Percentiles rank a stretch among this genome's conserved stretches.
Evolutionary conservation across 2,329 filamentous ascomycete genomes (phyloP).

Genomic region (Coniochaeta sp.): DNA sequence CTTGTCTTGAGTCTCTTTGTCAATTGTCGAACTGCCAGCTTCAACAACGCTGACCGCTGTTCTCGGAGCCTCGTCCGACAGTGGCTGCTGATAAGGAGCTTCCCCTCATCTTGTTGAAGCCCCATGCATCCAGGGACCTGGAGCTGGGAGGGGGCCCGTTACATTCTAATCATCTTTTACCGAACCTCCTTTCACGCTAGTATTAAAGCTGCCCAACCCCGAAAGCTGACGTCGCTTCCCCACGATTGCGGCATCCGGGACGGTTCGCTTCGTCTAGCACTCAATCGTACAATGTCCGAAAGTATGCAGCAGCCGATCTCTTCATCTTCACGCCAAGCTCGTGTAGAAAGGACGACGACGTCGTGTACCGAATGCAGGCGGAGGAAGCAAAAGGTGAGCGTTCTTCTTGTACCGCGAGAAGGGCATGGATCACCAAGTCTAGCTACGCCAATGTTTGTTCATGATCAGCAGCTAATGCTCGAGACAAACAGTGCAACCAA

Average conservation of each 20-base stretch:
- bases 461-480: background rate
- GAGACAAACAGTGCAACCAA: constrained; percentile 39
- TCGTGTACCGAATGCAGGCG: constrained; percentile 45
- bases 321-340: constrained; percentile 14
- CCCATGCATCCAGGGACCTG: no score
- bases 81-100: background rate
- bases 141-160: no score
- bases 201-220: constrained; percentile 3
- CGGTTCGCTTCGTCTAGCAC: constrained; percentile 2
- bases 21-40: no score
- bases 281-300: constrained; percentile 24
- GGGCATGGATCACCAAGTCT: background rate
- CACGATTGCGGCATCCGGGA: background rate
- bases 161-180: background rate
- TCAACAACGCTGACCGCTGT: background rate
- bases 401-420: background rate
- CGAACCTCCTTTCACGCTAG: background rate
- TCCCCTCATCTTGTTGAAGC: background rate
- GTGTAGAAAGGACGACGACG: constrained; percentile 29
- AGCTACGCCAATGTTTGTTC: background rate
- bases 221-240: background rate
- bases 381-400: constrained; percentile 40
- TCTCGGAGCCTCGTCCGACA: background rate
- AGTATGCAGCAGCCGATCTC: constrained; percentile 19
- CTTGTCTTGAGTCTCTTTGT: no score